These are phyloP conservation scores for Rhodotorula babjevae DNA, from an alignment of 768 basidiomycete species.

Conservation along the genomic window DNA sequence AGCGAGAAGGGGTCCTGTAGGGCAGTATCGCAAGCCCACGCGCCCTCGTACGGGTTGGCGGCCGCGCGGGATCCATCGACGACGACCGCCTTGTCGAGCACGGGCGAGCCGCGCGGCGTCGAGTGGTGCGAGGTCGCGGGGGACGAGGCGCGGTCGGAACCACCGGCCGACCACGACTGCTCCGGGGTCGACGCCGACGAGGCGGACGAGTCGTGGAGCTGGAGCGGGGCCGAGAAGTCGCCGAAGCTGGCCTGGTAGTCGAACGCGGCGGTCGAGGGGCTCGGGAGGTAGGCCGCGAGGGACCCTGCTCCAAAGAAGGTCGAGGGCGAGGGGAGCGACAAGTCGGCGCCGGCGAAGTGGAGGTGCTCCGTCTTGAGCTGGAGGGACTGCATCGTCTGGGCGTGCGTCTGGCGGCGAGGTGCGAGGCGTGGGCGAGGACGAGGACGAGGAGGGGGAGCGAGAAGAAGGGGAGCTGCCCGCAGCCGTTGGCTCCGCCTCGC, in stretches of 20 bases:
- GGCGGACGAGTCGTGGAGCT: neutral
- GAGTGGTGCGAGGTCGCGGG: conserved; percentile 14
- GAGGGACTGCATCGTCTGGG: conserved; percentile 9
- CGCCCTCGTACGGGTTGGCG: neutral
- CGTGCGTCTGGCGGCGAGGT: no score
- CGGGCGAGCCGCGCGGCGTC: conserved; percentile 13
- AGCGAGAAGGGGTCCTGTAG: neutral
- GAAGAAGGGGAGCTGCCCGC: neutral
- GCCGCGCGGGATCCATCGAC: neutral
- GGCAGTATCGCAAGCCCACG: neutral
- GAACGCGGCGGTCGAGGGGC: conserved; percentile 1
- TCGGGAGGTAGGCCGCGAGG: neutral
- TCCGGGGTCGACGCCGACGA: neutral
- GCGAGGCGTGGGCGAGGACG: neutral
- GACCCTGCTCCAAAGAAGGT: neutral
- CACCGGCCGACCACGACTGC: neutral
- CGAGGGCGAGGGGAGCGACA: conserved; percentile 17
- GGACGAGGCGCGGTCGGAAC: conserved; percentile 9
- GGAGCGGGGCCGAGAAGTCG: neutral
- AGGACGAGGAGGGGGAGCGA: neutral
- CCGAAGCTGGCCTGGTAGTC: neutral
- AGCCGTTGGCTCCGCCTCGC: no score
- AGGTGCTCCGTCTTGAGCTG: conserved; percentile 6
- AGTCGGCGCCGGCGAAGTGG: neutral
- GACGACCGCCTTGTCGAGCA: neutral